Base-by-base conservation (phyloP, 2,329 filamentous ascomycete species). In the Aspergillus luchuensis region DNA sequence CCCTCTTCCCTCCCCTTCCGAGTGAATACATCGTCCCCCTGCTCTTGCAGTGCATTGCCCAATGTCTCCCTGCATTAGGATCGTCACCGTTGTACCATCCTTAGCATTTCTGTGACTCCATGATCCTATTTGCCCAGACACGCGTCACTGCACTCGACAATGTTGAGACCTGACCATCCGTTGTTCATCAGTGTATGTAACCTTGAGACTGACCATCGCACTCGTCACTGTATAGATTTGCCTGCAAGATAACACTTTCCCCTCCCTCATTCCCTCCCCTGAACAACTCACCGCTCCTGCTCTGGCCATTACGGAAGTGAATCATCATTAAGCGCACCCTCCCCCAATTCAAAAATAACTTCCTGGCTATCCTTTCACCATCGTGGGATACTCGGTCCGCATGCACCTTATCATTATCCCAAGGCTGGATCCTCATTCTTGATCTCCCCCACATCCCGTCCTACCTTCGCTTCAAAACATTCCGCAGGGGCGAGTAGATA, bases 31-130 rank as follows among this genome's bases (percentile, higher is more conserved):
- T 33, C 19, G 41, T 49, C 52, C 25, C 57, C 15, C 51, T 50
- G 25, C 56, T 36, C 51, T 36, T 60, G 28, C 45, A 28, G 50
- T 57, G 58, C 63, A 52, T 21, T 21, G 2, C 41, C 45, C 58
- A 52, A 59, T 60, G 57, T 13, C 63, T 63, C 57, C 65, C 62
- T 66, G 64, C 65, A 66, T 67, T 55, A 53, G 51, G 62, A 64
- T 65, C 60, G 62, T 67, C 64, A 61, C 45, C 48, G 39, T 59
- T 58, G 60, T 63, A 57, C 56, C 38, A 56, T 60, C 33, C 39
- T 54, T 56, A 21, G 47, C 47, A 36, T 39, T 47, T 54, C 33
- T 58, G 47, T 43, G 33, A 38, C 54, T 41, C 50, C 54, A 58
- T 62, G 43, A 58, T 62, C 61, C 23, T 61, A 53, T 60, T 60